These are phyloP conservation scores for Chalara sp. DNA, from an alignment of 2,329 filamentous ascomycete genomes.

Conservation along the genomic window DNA sequence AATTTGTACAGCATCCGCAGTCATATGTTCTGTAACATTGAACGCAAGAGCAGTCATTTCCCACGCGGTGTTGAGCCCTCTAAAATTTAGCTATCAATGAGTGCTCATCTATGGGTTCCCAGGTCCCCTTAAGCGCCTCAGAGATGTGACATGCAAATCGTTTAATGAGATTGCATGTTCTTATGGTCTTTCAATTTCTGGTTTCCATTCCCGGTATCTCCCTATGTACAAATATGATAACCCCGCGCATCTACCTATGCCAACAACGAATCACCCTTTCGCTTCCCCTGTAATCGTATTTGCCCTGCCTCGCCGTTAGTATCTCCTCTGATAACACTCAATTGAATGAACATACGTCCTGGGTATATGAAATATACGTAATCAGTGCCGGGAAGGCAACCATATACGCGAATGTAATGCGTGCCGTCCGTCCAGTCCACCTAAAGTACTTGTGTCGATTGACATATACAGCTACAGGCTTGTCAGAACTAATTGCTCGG, in stretches of 20 bases:
- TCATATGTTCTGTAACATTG: no score
- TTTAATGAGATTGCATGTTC: no score
- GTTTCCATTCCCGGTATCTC: neutral
- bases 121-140: no score
- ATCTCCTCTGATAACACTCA: no score
- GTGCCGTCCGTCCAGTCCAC: constrained; percentile 80
- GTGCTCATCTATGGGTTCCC: no score
- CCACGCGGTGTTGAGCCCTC: no score
- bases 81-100: no score
- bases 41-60: no score
- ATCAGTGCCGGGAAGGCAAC: constrained; percentile 64
- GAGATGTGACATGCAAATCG: no score
- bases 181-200: no score
- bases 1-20: no score
- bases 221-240: constrained; percentile 14
- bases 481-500: neutral
- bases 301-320: constrained; percentile 55
- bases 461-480: constrained; percentile 62
- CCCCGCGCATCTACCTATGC: no score
- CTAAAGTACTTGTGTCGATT: constrained; percentile 93
- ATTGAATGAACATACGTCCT: constrained; percentile 62
- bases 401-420: constrained; percentile 72
- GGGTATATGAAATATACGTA: constrained; percentile 67
- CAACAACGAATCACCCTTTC: constrained; percentile 71
- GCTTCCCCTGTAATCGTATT: constrained; percentile 78